phyloP scores from a whole-genome alignment of 169 alveolate genomes.

The Cytauxzoon felis region DNA sequence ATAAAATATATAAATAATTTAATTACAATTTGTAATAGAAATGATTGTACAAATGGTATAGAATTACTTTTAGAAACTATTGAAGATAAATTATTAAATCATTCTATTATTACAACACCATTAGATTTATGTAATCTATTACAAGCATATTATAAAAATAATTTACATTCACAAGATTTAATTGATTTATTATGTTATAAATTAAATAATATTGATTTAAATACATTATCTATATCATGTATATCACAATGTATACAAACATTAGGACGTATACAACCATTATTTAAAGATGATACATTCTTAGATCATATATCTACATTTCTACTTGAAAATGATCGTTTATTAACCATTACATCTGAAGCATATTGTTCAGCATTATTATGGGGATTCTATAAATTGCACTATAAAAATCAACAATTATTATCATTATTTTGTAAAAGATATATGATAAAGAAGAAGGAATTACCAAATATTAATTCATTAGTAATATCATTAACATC shows the following conservation, averaged over 20 bases:
- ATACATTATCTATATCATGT: slow-evolving; percentile 16
- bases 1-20: slow-evolving; percentile 1
- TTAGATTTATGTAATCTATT: slow-evolving; percentile 33
- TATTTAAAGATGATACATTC: not conserved
- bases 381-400: slow-evolving; percentile 51
- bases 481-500: slow-evolving; percentile 42
- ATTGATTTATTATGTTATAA: slow-evolving; percentile 38
- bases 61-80: slow-evolving; percentile 31
- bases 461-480: slow-evolving; percentile 43
- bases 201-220: slow-evolving; percentile 9
- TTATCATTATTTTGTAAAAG: slow-evolving; percentile 25
- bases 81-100: slow-evolving; percentile 13
- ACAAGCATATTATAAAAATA: slow-evolving; percentile 32
- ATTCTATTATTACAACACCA: not conserved
- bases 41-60: slow-evolving; percentile 28
- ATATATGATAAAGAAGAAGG: slow-evolving; percentile 23
- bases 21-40: slow-evolving; percentile 22
- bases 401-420: slow-evolving; percentile 32
- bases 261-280: slow-evolving; percentile 52
- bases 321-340: slow-evolving; percentile 7
- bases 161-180: slow-evolving; percentile 50
- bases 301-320: slow-evolving; percentile 22
- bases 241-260: slow-evolving; percentile 34
- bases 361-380: slow-evolving; percentile 39
- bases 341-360: slow-evolving; percentile 5